Evolutionary conservation across 2,329 filamentous ascomycete species (phyloP).

Genomic region (Lachnellula occidentalis): DNA sequence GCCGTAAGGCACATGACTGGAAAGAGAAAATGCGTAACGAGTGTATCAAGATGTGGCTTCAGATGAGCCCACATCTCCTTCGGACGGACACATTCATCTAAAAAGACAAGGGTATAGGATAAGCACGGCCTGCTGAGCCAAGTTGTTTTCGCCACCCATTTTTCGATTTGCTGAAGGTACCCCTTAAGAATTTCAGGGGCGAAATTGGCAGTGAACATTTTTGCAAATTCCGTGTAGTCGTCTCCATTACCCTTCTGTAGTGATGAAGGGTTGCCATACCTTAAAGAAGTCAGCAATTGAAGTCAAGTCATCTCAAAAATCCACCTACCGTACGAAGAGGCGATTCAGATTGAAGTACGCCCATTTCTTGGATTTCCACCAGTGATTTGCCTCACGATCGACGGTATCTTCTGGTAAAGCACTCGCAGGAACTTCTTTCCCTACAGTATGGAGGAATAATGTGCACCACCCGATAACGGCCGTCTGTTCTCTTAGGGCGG

Average conservation of each 20-base stretch:
- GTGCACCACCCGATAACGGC: conserved; percentile 94
- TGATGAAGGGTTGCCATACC: conserved; percentile 82
- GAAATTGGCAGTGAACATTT: conserved; percentile 84
- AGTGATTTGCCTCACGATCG: conserved; percentile 89
- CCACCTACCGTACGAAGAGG: conserved; percentile 75
- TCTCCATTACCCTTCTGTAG: conserved; percentile 69
- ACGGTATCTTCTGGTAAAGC: conserved; percentile 74
- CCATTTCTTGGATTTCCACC: conserved; percentile 99
- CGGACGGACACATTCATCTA: conserved; percentile 95
- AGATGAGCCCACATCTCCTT: conserved; percentile 96
- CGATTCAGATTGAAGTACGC: conserved; percentile 96
- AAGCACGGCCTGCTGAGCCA: conserved; percentile 95
- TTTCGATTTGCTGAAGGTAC: conserved; percentile 91
- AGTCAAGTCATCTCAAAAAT: not conserved
- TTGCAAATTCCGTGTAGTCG: conserved; percentile 76
- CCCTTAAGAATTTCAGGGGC: conserved; percentile 94
- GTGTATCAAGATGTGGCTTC: conserved; percentile 86
- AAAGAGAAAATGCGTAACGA: conserved; percentile 93
- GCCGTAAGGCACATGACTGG: conserved; percentile 88
- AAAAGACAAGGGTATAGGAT: conserved; percentile 87
- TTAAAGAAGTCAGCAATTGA: conserved; percentile 35
- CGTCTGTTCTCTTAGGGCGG: conserved; percentile 70
- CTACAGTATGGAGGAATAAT: conserved; percentile 84
- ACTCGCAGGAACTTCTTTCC: conserved; percentile 73
- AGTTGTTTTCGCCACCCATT: conserved; percentile 89